Percentiles rank a stretch among this genome's conserved stretches.
Conservation (phyloP, 2,329 filamentous ascomycete genomes). For the Hirsutella minnesotensis region DNA sequence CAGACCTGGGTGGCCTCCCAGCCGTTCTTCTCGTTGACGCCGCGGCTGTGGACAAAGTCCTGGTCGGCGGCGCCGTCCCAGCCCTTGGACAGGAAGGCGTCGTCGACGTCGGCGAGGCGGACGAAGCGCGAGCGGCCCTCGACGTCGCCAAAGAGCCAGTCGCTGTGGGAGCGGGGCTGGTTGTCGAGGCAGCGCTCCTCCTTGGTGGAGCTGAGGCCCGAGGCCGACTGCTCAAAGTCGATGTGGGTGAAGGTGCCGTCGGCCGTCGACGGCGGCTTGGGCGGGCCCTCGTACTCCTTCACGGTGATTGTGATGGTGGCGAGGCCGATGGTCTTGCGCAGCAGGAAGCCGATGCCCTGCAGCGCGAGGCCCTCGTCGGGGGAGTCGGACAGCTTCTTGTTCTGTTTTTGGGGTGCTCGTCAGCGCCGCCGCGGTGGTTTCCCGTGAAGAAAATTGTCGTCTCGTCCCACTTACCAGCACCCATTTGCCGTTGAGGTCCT, state of each 20-base stretch:
- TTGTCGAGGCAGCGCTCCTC: constrained; percentile 44
- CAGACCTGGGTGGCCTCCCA: constrained; percentile 48
- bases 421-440: too few species aligned
- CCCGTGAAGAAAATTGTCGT: too few species aligned
- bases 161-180: constrained; percentile 49
- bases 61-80: constrained; percentile 51
- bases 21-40: constrained; percentile 39
- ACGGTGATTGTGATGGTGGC: constrained; percentile 58
- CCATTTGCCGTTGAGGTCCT: constrained; percentile 59
- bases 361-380: constrained; percentile 58
- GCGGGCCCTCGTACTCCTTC: constrained; percentile 38
- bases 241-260: constrained; percentile 43
- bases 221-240: constrained; percentile 63
- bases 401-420: constrained; percentile 33
- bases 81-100: constrained; percentile 42
- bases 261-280: constrained; percentile 25
- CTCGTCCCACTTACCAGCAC: constrained; percentile 43
- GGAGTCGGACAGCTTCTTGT: constrained; percentile 60
- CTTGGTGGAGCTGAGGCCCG: constrained; percentile 53
- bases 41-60: constrained; percentile 52
- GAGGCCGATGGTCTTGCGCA: constrained; percentile 57
- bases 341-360: constrained; percentile 61
- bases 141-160: constrained; percentile 71
- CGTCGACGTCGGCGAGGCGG: constrained; percentile 33
- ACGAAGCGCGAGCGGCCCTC: constrained; percentile 46